These are phyloP conservation scores for Leccinum boreale DNA, from an alignment of 768 basidiomycete species.

Conservation along the genomic window DNA sequence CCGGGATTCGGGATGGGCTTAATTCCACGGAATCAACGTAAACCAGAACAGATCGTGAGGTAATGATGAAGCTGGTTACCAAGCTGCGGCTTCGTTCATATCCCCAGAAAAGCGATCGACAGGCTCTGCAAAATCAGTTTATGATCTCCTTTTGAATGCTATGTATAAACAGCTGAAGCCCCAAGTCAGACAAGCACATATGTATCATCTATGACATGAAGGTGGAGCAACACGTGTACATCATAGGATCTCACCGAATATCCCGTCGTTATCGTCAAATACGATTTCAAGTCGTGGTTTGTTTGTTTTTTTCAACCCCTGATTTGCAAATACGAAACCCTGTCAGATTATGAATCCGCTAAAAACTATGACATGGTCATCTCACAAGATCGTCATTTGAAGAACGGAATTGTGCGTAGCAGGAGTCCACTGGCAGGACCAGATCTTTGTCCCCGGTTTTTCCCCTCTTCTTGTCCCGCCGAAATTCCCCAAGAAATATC, in stretches of 20 bases:
- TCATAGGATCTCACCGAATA: slow-evolving; percentile 6
- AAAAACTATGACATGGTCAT: not conserved
- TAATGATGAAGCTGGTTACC: slow-evolving; percentile 30
- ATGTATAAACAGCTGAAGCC: not conserved
- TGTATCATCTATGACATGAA: slow-evolving; percentile 4
- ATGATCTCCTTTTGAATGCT: slow-evolving; percentile 2
- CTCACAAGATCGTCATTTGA: not conserved
- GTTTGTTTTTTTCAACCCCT: slow-evolving; percentile 1
- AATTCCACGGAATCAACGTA: slow-evolving; percentile 30
- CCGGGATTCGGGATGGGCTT: slow-evolving; percentile 1
- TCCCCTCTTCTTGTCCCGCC: not conserved
- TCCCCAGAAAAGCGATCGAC: slow-evolving; percentile 22
- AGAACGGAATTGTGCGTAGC: not conserved
- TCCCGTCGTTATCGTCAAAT: slow-evolving; percentile 28
- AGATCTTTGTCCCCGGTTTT: not conserved
- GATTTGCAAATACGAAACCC: slow-evolving; percentile 18
- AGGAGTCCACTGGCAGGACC: not conserved
- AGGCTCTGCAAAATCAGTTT: not conserved
- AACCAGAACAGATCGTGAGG: slow-evolving; percentile 25
- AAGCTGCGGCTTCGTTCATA: slow-evolving; percentile 13
- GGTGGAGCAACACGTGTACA: slow-evolving; percentile 22
- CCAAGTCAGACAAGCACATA: not conserved
- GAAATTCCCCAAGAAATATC: not conserved
- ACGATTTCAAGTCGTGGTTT: slow-evolving; percentile 1
- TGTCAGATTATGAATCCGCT: not conserved